phyloP scores from a whole-genome alignment of 345 rosid genomes.

The Hypericum androsaemum region DNA sequence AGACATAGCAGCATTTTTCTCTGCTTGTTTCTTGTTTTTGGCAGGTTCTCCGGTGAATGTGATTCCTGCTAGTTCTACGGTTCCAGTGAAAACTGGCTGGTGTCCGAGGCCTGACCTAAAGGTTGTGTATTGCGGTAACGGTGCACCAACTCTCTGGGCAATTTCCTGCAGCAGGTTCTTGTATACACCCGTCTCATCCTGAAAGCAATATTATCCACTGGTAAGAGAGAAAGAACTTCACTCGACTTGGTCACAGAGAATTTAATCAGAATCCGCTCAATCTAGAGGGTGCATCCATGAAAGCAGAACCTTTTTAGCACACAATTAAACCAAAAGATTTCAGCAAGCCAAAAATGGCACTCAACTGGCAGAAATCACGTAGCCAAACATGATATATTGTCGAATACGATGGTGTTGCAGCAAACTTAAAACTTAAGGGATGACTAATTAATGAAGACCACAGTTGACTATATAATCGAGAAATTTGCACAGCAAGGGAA shows the following conservation, averaged over 20 bases:
- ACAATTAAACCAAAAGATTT: not conserved
- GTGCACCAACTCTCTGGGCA: slow-evolving; percentile 93
- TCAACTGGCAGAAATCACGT: not conserved
- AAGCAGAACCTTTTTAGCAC: not conserved
- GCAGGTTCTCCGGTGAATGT: slow-evolving; percentile 88
- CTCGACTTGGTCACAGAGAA: too few species aligned
- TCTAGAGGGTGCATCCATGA: not conserved
- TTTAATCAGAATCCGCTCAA: slow-evolving; percentile 14
- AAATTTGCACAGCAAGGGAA: too few species aligned
- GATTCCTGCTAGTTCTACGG: slow-evolving; percentile 85
- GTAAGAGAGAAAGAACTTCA: too few species aligned
- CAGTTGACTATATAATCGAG: too few species aligned
- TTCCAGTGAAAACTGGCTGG: slow-evolving; percentile 94
- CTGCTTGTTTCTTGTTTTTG: slow-evolving; percentile 96
- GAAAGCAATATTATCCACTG: slow-evolving; percentile 2
- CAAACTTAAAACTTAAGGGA: too few species aligned
- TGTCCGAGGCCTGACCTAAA: slow-evolving; percentile 94
- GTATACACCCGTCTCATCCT: slow-evolving; percentile 99
- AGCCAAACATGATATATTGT: not conserved
- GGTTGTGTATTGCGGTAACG: slow-evolving; percentile 81
- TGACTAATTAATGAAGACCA: too few species aligned
- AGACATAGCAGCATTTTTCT: slow-evolving; percentile 98
- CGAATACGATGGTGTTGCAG: not conserved
- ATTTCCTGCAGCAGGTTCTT: slow-evolving; percentile 95
- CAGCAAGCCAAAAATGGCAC: not conserved